phyloP scores from a whole-genome alignment of 2,329 filamentous ascomycete species.

The Ophiocordyceps camponoti-rufipedis region DNA sequence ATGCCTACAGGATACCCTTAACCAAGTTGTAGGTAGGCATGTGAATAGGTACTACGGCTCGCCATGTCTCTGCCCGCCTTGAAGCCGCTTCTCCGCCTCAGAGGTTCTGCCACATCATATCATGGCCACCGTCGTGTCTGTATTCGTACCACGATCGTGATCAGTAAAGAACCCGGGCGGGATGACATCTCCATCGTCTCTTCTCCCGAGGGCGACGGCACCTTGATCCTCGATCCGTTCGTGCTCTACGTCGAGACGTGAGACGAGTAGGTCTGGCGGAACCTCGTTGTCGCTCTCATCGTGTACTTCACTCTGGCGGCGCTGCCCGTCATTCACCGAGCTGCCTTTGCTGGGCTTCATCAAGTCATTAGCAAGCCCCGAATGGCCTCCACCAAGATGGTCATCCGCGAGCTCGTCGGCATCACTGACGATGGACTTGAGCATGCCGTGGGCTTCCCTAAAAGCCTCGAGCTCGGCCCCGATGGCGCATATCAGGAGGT shows the following conservation, averaged over 20 bases:
- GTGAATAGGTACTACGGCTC: neutral
- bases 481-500: constrained; percentile 55
- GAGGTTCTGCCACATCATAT: neutral
- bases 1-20: neutral
- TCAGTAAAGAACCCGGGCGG: constrained; percentile 33
- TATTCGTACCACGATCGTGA: constrained; percentile 9
- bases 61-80: neutral
- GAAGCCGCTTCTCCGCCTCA: neutral
- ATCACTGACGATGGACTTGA: constrained; percentile 14
- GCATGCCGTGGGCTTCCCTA: constrained; percentile 36
- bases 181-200: constrained; percentile 28
- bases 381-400: neutral
- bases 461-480: constrained; percentile 57
- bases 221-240: constrained; percentile 3
- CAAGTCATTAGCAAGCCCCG: neutral
- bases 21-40: no score
- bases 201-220: constrained; percentile 5
- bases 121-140: neutral
- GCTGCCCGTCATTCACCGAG: neutral
- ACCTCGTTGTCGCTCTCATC: constrained; percentile 8
- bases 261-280: constrained; percentile 11
- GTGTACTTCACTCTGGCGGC: neutral
- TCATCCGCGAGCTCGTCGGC: constrained; percentile 2
- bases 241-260: constrained; percentile 11
- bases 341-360: neutral